Percentiles rank a stretch among this genome's conserved stretches.
Evolutionary conservation across 805 yeast genomes (phyloP).

Genomic region (Saturnispora ahearnii): DNA sequence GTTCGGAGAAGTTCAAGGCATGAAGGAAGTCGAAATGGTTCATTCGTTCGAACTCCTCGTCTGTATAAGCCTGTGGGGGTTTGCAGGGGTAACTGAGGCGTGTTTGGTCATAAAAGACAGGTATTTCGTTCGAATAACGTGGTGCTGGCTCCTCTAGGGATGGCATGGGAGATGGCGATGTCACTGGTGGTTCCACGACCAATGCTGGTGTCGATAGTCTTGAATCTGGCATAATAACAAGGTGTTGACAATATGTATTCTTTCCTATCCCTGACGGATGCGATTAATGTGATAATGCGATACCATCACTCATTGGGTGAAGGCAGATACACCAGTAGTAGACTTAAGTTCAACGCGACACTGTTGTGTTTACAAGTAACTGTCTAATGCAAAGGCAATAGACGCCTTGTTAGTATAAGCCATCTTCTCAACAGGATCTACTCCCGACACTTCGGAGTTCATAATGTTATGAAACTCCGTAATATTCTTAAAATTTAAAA

Average conservation of each 20-base stretch:
- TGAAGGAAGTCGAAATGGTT: slow-evolving; percentile 29
- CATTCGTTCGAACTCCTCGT: slow-evolving; percentile 26
- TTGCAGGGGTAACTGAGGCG: slow-evolving; percentile 25
- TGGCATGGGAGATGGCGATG: slow-evolving; percentile 1
- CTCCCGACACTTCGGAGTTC: too few species aligned
- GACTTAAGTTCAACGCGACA: too few species aligned
- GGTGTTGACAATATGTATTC: not conserved
- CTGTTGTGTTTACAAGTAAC: too few species aligned
- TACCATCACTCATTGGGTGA: not conserved
- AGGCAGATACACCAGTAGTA: too few species aligned
- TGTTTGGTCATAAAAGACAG: slow-evolving; percentile 26
- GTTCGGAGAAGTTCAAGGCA: slow-evolving; percentile 23
- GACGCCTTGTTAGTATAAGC: too few species aligned
- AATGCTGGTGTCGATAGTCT: not conserved
- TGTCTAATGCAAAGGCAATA: too few species aligned
- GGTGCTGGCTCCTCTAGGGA: slow-evolving; percentile 1
- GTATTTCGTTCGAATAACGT: slow-evolving; percentile 25
- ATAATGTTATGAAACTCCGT: too few species aligned
- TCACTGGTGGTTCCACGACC: not conserved
- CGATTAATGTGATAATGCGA: not conserved
- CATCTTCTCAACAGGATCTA: too few species aligned
- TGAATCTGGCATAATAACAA: not conserved
- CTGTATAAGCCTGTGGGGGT: slow-evolving; percentile 28
- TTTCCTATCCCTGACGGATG: not conserved
- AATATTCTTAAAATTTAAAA: too few species aligned